A percentile compares a stretch with the other conserved stretches of the same genome.
phyloP scores from a whole-genome alignment of 805 yeast genomes.

The Cyberlindnera veronae region DNA sequence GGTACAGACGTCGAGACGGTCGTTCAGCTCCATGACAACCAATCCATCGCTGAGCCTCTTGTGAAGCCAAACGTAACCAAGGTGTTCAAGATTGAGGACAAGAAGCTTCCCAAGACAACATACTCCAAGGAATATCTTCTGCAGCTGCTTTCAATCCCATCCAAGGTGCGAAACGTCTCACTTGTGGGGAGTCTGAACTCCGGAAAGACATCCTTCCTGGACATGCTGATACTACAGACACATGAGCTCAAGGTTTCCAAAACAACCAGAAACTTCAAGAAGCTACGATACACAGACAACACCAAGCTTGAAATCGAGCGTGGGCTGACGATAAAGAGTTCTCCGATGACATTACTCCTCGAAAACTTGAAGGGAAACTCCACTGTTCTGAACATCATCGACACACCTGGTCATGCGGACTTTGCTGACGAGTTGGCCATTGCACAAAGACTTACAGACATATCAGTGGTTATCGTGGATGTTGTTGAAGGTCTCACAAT shows the following conservation, averaged over 20 bases:
- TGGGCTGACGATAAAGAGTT: slow-evolving; percentile 61
- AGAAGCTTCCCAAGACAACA: slow-evolving; percentile 51
- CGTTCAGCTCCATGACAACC: slow-evolving; percentile 50
- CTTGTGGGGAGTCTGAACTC: slow-evolving; percentile 77
- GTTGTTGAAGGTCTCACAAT: slow-evolving; percentile 76
- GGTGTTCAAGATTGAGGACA: slow-evolving; percentile 46
- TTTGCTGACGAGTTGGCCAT: slow-evolving; percentile 72
- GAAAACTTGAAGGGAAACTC: slow-evolving; percentile 54
- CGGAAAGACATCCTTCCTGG: slow-evolving; percentile 83
- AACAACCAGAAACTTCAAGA: slow-evolving; percentile 52
- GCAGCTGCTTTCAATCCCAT: slow-evolving; percentile 48
- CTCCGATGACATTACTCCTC: slow-evolving; percentile 59
- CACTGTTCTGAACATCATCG: slow-evolving; percentile 59
- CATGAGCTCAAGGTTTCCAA: slow-evolving; percentile 52
- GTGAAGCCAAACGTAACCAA: slow-evolving; percentile 48
- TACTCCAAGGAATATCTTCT: slow-evolving; percentile 64
- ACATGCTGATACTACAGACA: slow-evolving; percentile 61
- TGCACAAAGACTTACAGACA: slow-evolving; percentile 58
- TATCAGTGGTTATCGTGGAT: slow-evolving; percentile 71
- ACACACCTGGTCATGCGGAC: slow-evolving; percentile 90
- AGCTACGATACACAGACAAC: slow-evolving; percentile 71
- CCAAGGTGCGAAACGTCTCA: slow-evolving; percentile 68
- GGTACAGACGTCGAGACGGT: slow-evolving; percentile 66
- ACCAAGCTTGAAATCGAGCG: slow-evolving; percentile 66
- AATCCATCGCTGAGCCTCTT: slow-evolving; percentile 58